These are phyloP conservation scores for Monilinia fructicola DNA, from an alignment of 2,329 filamentous ascomycete genomes.

Conservation along the genomic window DNA sequence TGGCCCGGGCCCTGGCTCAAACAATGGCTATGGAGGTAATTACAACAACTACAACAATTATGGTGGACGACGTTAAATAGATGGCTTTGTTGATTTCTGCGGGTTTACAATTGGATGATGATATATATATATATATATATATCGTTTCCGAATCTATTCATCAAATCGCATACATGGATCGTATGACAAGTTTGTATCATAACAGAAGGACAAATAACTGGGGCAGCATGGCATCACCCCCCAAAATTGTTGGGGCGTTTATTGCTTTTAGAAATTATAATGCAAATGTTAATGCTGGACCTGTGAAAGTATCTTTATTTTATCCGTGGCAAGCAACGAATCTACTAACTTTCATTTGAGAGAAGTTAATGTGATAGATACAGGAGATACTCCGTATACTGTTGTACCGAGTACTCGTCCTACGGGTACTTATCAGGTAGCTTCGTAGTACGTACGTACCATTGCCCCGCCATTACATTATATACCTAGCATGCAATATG, in stretches of 20 bases:
- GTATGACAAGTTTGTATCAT: neutral
- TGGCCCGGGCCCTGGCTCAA: conserved; percentile 28
- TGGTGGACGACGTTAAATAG: conserved; percentile 9
- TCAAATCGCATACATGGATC: neutral
- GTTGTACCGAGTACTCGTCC: too few species aligned
- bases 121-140: too few species aligned
- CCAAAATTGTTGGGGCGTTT: neutral
- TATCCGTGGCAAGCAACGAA: neutral
- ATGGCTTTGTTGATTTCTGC: neutral
- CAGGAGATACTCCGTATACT: neutral
- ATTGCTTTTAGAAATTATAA: neutral
- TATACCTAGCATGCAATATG: too few species aligned
- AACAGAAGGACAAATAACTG: neutral
- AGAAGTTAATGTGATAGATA: neutral
- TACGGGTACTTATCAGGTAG: neutral
- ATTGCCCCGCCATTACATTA: too few species aligned
- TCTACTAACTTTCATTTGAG: neutral
- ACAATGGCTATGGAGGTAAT: conserved; percentile 28
- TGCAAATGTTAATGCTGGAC: neutral
- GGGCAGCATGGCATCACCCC: neutral
- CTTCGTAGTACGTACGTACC: neutral
- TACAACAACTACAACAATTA: conserved; percentile 23
- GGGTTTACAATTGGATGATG: neutral
- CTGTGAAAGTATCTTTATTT: neutral
- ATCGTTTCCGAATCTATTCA: neutral